A percentile compares a stretch with the other conserved stretches of the same genome.
Conservation (phyloP, 441 rosid genomes). For the Populus hybrid region DNA sequence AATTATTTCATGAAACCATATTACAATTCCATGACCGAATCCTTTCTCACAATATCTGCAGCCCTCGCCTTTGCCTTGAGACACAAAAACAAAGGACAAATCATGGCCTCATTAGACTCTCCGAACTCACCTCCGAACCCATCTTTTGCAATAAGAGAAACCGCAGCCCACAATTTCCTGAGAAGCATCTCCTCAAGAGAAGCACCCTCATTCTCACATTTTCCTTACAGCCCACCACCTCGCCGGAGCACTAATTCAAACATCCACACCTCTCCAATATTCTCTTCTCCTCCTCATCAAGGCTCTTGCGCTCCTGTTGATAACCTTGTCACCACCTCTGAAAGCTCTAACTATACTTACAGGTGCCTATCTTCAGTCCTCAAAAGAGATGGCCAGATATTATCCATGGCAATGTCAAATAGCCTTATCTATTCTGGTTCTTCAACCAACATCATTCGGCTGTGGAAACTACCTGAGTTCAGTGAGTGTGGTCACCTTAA, state of each 20-base stretch:
- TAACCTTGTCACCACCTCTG: slow-evolving; percentile 1
- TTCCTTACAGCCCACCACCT: slow-evolving; percentile 29
- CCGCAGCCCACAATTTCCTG: slow-evolving; percentile 16
- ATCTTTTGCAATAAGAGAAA: slow-evolving; percentile 32
- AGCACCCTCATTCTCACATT: slow-evolving; percentile 26
- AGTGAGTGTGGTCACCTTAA: slow-evolving; percentile 43
- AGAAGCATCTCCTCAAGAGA: slow-evolving; percentile 38
- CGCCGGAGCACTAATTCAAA: slow-evolving; percentile 13
- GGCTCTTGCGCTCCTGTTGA: slow-evolving; percentile 8
- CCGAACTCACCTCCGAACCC: slow-evolving; percentile 32
- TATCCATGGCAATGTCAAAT: slow-evolving; percentile 33
- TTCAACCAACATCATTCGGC: slow-evolving; percentile 36
- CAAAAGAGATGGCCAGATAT: slow-evolving; percentile 49
- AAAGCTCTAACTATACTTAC: slow-evolving; percentile 18
- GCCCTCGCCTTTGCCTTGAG: neutral
- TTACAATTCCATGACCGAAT: neutral
- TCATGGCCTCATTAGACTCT: slow-evolving; percentile 34
- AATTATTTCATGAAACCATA: neutral
- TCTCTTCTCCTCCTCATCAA: slow-evolving; percentile 27
- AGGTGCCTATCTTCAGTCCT: slow-evolving; percentile 43
- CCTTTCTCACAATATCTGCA: neutral
- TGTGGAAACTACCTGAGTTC: slow-evolving; percentile 51
- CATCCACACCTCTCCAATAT: slow-evolving; percentile 24
- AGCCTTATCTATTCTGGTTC: slow-evolving; percentile 45
- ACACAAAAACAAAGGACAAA: neutral